Base-by-base conservation (phyloP, 192 early-diverging fungal species). In the Chytriomyces confervae region DNA sequence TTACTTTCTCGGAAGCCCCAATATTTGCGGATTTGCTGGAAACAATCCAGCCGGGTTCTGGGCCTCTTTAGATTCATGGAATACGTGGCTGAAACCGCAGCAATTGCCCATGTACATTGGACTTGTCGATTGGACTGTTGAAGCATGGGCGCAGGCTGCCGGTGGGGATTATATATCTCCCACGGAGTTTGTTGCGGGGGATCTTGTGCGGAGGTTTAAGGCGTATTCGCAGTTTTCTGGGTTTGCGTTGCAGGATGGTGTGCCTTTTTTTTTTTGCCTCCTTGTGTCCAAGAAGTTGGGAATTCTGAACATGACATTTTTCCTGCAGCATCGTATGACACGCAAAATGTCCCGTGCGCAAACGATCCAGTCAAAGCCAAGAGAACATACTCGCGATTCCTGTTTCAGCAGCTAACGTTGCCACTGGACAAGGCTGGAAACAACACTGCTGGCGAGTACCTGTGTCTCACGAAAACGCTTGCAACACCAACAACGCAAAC, bases 11-110 rank as follows among this genome's bases (percentile, higher is more conserved):
- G 62, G 69, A 13, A 66, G 70, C 29, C 72, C 81, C 6, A 65
- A 71, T 45, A 74, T 75, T 45, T 82, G 81, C 64, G 81, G 81
- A 5, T 82, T 45, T 62, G 60, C 50, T 49, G 77, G 76, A 24
- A 82, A 82, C 69, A 79, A 79, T 46, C 71, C 71, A 23, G 53
- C 64, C n/a, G 81, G 81, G 16, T 82, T 82, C 66, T 82, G 72
- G 69, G 43, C 71, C 6, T 45, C 63, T 24, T 24, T 79, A 48
- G 46, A 65, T 5, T 2, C 43, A 65, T 82, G 81, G 81, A 13
- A 11, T 5, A 43, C 7, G 11, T 82, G 77, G 62, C 5, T 48
- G n/a, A 27, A 45, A 8, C 16, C 76, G 1, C 24, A 69, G 13
- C 49, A 5, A 11, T 43, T 66, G 36, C 24, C 67, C 36, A 24